Evolutionary conservation across 2,329 filamentous ascomycete species (phyloP).

Genomic region (Cyphellophora attinorum): DNA sequence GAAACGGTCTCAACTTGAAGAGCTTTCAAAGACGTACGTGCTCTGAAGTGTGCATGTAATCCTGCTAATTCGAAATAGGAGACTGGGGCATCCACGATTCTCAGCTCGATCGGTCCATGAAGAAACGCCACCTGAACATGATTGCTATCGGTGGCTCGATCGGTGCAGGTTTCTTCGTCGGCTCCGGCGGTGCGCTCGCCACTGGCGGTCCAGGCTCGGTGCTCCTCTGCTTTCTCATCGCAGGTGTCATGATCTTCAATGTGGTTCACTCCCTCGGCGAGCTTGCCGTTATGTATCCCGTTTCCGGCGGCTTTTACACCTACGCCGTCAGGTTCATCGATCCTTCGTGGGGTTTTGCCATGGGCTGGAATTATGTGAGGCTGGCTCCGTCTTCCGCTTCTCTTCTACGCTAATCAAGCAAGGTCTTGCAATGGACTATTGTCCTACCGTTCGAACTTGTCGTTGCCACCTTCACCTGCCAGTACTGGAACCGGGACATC

Average conservation of each 20-base stretch:
- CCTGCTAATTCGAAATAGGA: neutral
- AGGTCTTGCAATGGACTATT: slow-evolving; percentile 51
- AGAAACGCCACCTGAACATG: slow-evolving; percentile 87
- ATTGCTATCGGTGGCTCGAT: slow-evolving; percentile 74
- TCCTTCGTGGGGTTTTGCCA: slow-evolving; percentile 47
- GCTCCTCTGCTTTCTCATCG: slow-evolving; percentile 65
- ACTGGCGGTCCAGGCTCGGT: slow-evolving; percentile 65
- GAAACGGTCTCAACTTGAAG: slow-evolving; percentile 17
- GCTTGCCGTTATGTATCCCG: slow-evolving; percentile 81
- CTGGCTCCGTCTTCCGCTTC: no score
- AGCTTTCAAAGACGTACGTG: slow-evolving; percentile 18
- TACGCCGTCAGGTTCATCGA: slow-evolving; percentile 89
- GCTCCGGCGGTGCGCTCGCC: slow-evolving; percentile 62
- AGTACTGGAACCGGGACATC: slow-evolving; percentile 51
- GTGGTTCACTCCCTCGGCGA: slow-evolving; percentile 91
- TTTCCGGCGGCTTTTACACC: slow-evolving; percentile 82
- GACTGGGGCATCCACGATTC: neutral
- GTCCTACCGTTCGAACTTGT: slow-evolving; percentile 75
- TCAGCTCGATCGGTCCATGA: slow-evolving; percentile 37
- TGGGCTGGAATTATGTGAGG: slow-evolving; percentile 29
- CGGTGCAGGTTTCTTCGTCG: slow-evolving; percentile 65
- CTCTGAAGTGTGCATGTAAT: neutral
- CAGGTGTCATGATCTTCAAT: slow-evolving; percentile 82
- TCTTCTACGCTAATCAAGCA: no score
- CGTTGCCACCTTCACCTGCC: slow-evolving; percentile 66